A percentile compares a stretch with the other conserved stretches of the same genome.
These are phyloP conservation scores for Priceomyces medius DNA, from an alignment of 805 yeast species.

Conservation along the genomic window DNA sequence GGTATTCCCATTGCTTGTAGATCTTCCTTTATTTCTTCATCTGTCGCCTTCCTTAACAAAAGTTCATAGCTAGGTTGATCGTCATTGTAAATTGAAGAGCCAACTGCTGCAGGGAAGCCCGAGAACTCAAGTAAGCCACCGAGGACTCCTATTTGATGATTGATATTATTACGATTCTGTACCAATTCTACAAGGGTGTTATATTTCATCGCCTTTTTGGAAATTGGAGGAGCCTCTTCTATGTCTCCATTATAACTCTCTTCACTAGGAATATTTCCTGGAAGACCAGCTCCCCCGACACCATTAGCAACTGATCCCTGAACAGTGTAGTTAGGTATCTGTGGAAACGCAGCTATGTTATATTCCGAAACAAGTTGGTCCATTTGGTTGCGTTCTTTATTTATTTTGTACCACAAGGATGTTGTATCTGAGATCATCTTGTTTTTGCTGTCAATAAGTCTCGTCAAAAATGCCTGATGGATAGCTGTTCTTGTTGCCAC, in stretches of 20 bases:
- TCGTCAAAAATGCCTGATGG: constrained; percentile 79
- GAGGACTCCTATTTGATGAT: constrained; percentile 67
- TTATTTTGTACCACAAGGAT: constrained; percentile 86
- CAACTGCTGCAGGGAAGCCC: constrained; percentile 77
- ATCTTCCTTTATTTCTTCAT: constrained; percentile 75
- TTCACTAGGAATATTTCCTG: background rate
- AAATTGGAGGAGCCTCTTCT: constrained; percentile 16
- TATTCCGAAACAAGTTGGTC: constrained; percentile 61
- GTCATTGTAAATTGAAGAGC: constrained; percentile 40
- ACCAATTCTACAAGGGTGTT: constrained; percentile 45
- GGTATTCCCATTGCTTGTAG: constrained; percentile 60
- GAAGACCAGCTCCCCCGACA: constrained; percentile 5
- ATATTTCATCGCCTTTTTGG: constrained; percentile 37
- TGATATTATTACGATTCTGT: constrained; percentile 63
- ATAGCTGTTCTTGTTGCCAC: constrained; percentile 72
- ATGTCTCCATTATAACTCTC: constrained; percentile 1
- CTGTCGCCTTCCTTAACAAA: constrained; percentile 55
- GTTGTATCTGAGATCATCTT: constrained; percentile 72
- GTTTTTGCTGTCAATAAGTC: constrained; percentile 63
- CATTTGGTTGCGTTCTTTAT: constrained; percentile 80
- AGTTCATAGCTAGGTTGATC: constrained; percentile 27
- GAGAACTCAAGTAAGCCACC: constrained; percentile 64
- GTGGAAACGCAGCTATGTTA: constrained; percentile 46
- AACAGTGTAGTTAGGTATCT: constrained; percentile 21
- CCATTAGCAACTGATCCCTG: constrained; percentile 12